Evolutionary conservation across 768 basidiomycete genomes (phyloP).

Genomic region (Sarcodon sp.): DNA sequence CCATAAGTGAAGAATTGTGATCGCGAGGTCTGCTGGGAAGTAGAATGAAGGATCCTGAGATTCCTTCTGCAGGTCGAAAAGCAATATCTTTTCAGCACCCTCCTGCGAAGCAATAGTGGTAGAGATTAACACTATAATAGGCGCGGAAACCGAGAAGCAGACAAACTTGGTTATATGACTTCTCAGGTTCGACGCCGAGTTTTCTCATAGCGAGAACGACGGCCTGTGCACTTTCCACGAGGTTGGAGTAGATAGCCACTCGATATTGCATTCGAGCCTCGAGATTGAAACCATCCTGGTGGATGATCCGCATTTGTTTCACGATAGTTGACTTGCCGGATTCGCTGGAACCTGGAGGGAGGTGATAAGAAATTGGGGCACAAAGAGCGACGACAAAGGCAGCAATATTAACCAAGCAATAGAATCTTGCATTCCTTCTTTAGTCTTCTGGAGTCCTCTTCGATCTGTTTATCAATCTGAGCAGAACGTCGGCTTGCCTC

Average conservation of each 20-base stretch:
- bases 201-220: conserved; percentile 72
- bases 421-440: conserved; percentile 82
- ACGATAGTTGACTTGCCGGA: conserved; percentile 88
- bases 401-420: conserved; percentile 45
- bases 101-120: conserved; percentile 9
- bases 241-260: conserved; percentile 65
- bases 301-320: conserved; percentile 95
- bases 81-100: conserved; percentile 48
- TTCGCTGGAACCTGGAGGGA: conserved; percentile 68
- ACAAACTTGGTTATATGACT: conserved; percentile 47
- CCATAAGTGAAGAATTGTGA: conserved; percentile 58
- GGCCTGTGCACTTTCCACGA: conserved; percentile 74
- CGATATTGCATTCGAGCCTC: conserved; percentile 63
- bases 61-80: conserved; percentile 33
- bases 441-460: conserved; percentile 65
- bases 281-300: conserved; percentile 70
- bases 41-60: conserved; percentile 21
- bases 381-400: background rate
- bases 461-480: conserved; percentile 62
- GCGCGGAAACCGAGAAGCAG: background rate
- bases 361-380: background rate
- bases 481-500: conserved; percentile 45
- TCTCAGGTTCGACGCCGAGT: conserved; percentile 60
- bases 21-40: conserved; percentile 50
- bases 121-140: background rate